phyloP scores from a whole-genome alignment of 345 rosid species.

The Boechera divaricarpa region DNA sequence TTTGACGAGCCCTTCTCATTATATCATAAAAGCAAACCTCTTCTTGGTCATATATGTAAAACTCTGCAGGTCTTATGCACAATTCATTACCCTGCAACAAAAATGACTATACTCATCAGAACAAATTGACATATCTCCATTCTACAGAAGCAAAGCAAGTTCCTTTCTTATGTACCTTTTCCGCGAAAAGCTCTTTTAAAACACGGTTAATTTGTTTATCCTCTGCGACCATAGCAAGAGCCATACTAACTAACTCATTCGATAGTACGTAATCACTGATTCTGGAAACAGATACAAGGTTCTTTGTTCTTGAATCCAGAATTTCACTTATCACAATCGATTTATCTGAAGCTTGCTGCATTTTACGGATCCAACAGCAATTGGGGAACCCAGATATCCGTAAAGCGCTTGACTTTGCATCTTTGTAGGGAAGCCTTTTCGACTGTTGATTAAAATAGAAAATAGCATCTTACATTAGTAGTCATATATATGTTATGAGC shows the following conservation, averaged over 20 bases:
- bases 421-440: conserved; percentile 78
- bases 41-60: conserved; percentile 83
- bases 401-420: conserved; percentile 53
- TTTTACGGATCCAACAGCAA: conserved; percentile 88
- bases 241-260: conserved; percentile 93
- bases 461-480: conserved; percentile 28
- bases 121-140: background rate
- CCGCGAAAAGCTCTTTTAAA: conserved; percentile 85
- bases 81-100: conserved; percentile 76
- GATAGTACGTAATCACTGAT: conserved; percentile 94
- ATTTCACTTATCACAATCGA: conserved; percentile 90
- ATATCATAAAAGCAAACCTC: conserved; percentile 75
- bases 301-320: conserved; percentile 93
- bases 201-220: conserved; percentile 97
- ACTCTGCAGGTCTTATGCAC: conserved; percentile 91
- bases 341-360: conserved; percentile 92
- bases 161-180: conserved; percentile 58
- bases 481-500: background rate
- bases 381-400: conserved; percentile 70
- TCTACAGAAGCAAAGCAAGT: background rate
- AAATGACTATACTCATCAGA: conserved; percentile 28
- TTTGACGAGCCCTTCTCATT: conserved; percentile 76
- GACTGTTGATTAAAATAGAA: conserved; percentile 55
- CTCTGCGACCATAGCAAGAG: conserved; percentile 93
- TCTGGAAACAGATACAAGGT: conserved; percentile 87